phyloP scores from a whole-genome alignment of 1,139 yeast genomes.

The Kodamaea sp. region DNA sequence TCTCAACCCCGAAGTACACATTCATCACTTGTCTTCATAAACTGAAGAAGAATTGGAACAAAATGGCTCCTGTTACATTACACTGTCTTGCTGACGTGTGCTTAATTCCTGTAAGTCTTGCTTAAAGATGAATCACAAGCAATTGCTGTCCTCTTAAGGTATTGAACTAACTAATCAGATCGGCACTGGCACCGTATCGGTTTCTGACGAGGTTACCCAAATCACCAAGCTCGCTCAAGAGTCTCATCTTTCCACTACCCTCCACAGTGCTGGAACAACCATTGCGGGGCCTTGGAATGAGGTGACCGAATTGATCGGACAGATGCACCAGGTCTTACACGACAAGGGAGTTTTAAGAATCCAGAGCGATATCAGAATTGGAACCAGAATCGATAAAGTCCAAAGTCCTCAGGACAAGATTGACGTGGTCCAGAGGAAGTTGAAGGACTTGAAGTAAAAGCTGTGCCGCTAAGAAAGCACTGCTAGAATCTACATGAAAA shows the following conservation, averaged over 20 bases:
- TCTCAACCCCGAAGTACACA: too few species aligned
- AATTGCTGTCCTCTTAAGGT: not conserved
- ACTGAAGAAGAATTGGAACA: too few species aligned
- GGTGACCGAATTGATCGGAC: conserved; percentile 79
- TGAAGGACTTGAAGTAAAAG: conserved; percentile 20
- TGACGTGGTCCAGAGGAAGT: conserved; percentile 56
- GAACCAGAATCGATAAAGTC: conserved; percentile 71
- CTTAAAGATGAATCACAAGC: not conserved
- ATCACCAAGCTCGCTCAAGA: conserved; percentile 63
- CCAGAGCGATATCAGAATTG: conserved; percentile 83
- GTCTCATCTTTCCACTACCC: conserved; percentile 62
- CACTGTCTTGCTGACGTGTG: conserved; percentile 82
- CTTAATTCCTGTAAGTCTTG: conserved; percentile 65
- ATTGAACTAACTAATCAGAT: conserved; percentile 50
- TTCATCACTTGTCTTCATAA: too few species aligned
- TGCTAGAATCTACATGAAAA: too few species aligned
- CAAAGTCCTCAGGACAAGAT: conserved; percentile 71
- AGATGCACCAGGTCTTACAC: conserved; percentile 72
- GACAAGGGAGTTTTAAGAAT: conserved; percentile 68
- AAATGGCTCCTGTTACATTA: conserved; percentile 41
- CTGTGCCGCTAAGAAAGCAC: too few species aligned
- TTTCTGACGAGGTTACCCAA: conserved; percentile 74
- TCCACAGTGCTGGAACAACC: conserved; percentile 91
- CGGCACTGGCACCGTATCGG: conserved; percentile 77
- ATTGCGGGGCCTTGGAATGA: conserved; percentile 93